Conservation (phyloP, 2,329 filamentous ascomycete genomes). For the Stemphylium vesicarium region DNA sequence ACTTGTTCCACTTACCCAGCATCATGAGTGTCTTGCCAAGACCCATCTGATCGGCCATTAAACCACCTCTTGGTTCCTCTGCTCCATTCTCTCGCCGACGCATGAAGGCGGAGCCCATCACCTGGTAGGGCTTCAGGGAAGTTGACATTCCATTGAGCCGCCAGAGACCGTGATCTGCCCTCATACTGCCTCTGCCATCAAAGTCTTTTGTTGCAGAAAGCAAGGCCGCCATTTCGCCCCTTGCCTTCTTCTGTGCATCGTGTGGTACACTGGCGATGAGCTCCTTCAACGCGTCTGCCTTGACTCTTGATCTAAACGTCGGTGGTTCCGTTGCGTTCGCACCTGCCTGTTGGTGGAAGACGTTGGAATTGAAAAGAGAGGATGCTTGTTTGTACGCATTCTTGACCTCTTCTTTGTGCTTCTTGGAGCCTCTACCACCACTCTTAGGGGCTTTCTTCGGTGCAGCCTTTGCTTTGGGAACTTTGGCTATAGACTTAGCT, state of each 20-base stretch:
- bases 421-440: conserved; percentile 15
- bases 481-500: conserved; percentile 6
- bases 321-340: conserved; percentile 33
- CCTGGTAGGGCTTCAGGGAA: conserved; percentile 57
- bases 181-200: conserved; percentile 46
- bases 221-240: conserved; percentile 48
- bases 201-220: conserved; percentile 52
- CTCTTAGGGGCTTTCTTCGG: background rate
- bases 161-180: conserved; percentile 44
- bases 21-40: conserved; percentile 52
- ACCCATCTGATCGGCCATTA: conserved; percentile 54
- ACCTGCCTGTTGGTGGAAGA: conserved; percentile 42
- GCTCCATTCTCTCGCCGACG: conserved; percentile 54
- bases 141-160: conserved; percentile 57
- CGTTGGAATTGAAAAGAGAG: conserved; percentile 39
- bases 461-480: conserved; percentile 4
- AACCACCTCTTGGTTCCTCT: conserved; percentile 48
- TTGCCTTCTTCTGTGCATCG: conserved; percentile 42
- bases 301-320: conserved; percentile 28
- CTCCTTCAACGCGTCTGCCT: conserved; percentile 47
- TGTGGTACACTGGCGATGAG: conserved; percentile 50
- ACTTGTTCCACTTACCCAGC: conserved; percentile 28
- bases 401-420: conserved; percentile 25
- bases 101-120: conserved; percentile 63
- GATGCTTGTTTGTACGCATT: conserved; percentile 24